Evolutionary conservation across 108 stramenopile species (phyloP).

Genomic region (Skeletonema tropicum): DNA sequence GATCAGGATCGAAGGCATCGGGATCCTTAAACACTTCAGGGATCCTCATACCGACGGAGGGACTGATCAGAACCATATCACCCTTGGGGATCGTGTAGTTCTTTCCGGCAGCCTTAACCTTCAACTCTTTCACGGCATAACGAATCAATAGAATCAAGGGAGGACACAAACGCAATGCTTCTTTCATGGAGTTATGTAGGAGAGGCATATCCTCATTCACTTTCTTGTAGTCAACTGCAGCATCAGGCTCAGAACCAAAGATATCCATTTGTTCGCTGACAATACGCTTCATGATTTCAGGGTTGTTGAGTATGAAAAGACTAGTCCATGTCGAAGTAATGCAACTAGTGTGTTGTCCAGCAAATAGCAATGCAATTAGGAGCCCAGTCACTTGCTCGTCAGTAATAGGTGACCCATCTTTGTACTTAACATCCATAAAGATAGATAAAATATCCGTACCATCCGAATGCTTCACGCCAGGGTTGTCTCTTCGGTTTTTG

Average conservation of each 20-base stretch:
- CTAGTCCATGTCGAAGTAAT: conserved; percentile 97
- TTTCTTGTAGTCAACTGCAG: conserved; percentile 68
- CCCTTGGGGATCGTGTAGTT: conserved; percentile 86
- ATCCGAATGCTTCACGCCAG: conserved; percentile 62
- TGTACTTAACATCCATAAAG: conserved; percentile 98
- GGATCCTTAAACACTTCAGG: conserved; percentile 91
- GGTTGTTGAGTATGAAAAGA: conserved; percentile 87
- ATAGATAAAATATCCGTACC: conserved; percentile 95
- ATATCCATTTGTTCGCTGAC: conserved; percentile 80
- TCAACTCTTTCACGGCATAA: conserved; percentile 86
- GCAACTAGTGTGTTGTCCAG: conserved; percentile 99
- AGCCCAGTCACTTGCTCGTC: conserved; percentile 97
- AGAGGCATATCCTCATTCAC: conserved; percentile 88
- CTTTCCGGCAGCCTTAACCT: conserved; percentile 74
- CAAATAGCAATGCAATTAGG: conserved; percentile 97
- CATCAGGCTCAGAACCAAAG: conserved; percentile 34
- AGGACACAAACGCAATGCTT: conserved; percentile 95
- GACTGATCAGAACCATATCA: conserved; percentile 92
- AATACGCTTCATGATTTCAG: conserved; percentile 77
- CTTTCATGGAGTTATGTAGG: conserved; percentile 94
- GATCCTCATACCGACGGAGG: conserved; percentile 92
- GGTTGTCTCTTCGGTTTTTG: conserved; percentile 79
- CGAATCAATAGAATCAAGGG: conserved; percentile 98
- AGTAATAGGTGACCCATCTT: conserved; percentile 90
- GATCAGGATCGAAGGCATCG: conserved; percentile 96